phyloP scores from a whole-genome alignment of 139 green algal species.

The Ettlia oleoabundans region DNA sequence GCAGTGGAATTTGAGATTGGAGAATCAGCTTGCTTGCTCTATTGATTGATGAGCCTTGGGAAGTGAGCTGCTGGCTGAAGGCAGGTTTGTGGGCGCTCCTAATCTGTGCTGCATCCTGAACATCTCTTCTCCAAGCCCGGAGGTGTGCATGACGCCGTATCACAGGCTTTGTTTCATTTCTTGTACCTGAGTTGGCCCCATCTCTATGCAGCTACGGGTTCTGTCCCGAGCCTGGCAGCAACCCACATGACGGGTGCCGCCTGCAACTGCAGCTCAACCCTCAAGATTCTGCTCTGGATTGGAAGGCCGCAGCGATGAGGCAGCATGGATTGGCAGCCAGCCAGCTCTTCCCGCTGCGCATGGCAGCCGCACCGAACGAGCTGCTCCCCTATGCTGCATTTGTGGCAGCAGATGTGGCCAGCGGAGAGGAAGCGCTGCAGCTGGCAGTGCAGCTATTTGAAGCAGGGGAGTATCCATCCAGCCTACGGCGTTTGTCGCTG shows the following conservation, averaged over 20 bases:
- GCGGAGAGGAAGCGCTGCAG: neutral
- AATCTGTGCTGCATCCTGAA: too few relatives aligned
- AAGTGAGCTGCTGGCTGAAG: neutral
- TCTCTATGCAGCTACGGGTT: constrained; percentile 77
- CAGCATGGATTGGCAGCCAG: neutral
- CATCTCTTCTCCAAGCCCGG: too few relatives aligned
- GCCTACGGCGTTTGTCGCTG: constrained; percentile 16
- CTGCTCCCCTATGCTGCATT: constrained; percentile 54
- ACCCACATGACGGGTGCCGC: constrained; percentile 62
- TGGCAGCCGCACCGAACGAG: constrained; percentile 49
- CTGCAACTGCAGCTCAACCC: constrained; percentile 14
- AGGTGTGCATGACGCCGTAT: too few relatives aligned
- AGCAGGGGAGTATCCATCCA: neutral
- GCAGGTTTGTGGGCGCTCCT: neutral
- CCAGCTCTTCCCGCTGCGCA: constrained; percentile 55
- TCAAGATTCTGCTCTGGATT: too few relatives aligned
- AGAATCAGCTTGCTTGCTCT: neutral
- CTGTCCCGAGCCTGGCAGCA: constrained; percentile 51
- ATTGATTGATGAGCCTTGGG: neutral
- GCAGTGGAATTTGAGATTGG: neutral
- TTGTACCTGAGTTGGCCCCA: neutral
- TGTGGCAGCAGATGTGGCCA: constrained; percentile 12
- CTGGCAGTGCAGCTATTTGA: constrained; percentile 26
- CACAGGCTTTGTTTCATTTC: neutral
- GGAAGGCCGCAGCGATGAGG: neutral